phyloP scores from a whole-genome alignment of 306 rosid species.

The Rubus idaeus region DNA sequence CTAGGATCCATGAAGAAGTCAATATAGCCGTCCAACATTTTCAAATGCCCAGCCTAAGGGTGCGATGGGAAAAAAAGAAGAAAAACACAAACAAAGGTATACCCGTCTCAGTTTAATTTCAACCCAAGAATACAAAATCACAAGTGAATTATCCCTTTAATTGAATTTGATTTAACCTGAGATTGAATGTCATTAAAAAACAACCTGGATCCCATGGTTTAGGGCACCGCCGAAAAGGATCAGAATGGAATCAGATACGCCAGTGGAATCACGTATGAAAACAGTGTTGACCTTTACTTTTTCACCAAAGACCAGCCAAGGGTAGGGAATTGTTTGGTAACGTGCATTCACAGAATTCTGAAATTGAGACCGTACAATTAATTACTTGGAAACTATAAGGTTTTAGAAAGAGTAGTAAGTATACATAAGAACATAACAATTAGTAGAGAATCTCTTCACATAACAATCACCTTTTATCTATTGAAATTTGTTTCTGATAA shows the following conservation, averaged over 20 bases:
- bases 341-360: constrained; percentile 97
- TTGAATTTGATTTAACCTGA: background rate
- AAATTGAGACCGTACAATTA: constrained; percentile 29
- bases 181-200: constrained; percentile 20
- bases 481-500: background rate
- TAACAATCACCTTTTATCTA: background rate
- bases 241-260: constrained; percentile 85
- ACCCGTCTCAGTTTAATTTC: no score
- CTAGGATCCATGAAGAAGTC: constrained; percentile 92
- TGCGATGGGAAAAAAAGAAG: constrained; percentile 6
- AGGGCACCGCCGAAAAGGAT: constrained; percentile 82
- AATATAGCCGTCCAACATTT: constrained; percentile 80
- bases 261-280: constrained; percentile 95
- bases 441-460: background rate
- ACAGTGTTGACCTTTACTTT: constrained; percentile 93
- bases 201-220: constrained; percentile 72
- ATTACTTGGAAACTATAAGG: background rate
- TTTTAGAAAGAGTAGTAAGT: background rate
- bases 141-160: background rate
- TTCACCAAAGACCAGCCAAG: constrained; percentile 97
- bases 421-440: background rate
- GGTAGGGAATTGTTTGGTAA: constrained; percentile 88
- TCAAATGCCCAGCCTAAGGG: constrained; percentile 78
- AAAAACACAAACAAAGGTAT: background rate
- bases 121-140: constrained; percentile 11